Base-by-base conservation (phyloP, 805 yeast species). In the Barnettozyma vustinii region DNA sequence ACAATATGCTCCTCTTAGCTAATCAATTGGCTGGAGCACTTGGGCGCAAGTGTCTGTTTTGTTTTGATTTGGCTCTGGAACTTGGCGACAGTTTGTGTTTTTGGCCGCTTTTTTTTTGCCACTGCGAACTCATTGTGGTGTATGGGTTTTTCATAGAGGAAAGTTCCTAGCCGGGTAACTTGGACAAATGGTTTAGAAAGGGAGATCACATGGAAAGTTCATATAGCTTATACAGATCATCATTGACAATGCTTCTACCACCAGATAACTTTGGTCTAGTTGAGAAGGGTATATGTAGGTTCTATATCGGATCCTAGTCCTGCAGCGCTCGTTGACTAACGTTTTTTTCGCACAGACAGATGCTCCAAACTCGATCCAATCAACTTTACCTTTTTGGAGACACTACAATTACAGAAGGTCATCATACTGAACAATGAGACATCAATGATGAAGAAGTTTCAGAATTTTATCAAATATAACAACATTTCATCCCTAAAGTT, bases 231-330 rank as follows among this genome's bases (percentile, higher is more conserved):
- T 5, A 30, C 16, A 9, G 9, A n/a, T n/a, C 7, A 30, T 5
- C 8, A 30, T 30, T 23, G 18, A n/a, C 8, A 13, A 89, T 90
- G 97, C 72, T 90, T 30, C 87, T 91, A 0, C 96, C 96, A 1
- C 98, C 99, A 1, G 92, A 89, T 44, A 87, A 87, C 62, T 94
- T 87, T 69, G 96, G 96, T 0, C 73, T 89, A 27, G 97, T 91
- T 4, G 97, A 94, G 66, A 83, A 84, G 23, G 96, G 96, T 0
- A 70, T 92, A 1, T 84, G 74, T 59, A 12, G 5, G 45, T 9
- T 5, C 10, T 9, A 2, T n/a, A 4, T 7, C 25, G 20, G 21
- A 39, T 39, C 26, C 3, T 36, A 6, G 5, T 20, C 39, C 12
- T 20, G 21, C 7, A 9, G 10, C 23, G 6, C 15, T 9, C n/a